Evolutionary conservation across 352 stramenopile species (phyloP).

Genomic region (Thalassiosira exigua): DNA sequence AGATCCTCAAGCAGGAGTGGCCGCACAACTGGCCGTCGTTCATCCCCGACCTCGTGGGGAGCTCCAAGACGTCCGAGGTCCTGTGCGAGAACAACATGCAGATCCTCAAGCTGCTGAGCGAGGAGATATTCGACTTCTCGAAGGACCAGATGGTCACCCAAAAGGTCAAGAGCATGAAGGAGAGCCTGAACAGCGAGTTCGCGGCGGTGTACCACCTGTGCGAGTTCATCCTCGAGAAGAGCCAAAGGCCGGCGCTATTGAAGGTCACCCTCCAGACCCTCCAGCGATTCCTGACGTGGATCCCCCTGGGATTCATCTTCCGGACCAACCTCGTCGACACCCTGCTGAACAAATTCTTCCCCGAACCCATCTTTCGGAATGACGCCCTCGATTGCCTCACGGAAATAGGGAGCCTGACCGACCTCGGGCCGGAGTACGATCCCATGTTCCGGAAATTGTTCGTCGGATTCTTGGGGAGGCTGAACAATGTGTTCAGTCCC

Average conservation of each 20-base stretch:
- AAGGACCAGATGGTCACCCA: conserved; percentile 97
- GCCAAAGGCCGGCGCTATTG: conserved; percentile 90
- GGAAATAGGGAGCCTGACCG: conserved; percentile 94
- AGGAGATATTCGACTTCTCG: conserved; percentile 99
- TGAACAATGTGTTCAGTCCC: conserved; percentile 91
- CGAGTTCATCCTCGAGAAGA: conserved; percentile 96
- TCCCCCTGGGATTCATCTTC: conserved; percentile 98
- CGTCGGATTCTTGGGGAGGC: conserved; percentile 91
- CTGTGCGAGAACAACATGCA: conserved; percentile 99
- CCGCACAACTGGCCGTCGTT: conserved; percentile 99
- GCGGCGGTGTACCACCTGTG: conserved; percentile 98
- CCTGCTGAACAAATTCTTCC: conserved; percentile 96
- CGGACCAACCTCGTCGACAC: conserved; percentile 95
- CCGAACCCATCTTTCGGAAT: conserved; percentile 94
- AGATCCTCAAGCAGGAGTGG: conserved; percentile 99
- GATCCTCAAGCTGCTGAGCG: conserved; percentile 98
- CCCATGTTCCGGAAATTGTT: conserved; percentile 94
- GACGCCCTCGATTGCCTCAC: conserved; percentile 97
- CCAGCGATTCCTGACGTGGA: conserved; percentile 98
- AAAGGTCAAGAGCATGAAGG: conserved; percentile 98
- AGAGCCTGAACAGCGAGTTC: conserved; percentile 98
- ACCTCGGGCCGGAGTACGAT: conserved; percentile 93
- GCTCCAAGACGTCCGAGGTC: conserved; percentile 92
- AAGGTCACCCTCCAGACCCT: conserved; percentile 96
- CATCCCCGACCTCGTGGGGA: conserved; percentile 89